Evolutionary conservation across 805 yeast species (phyloP), one percentile per base, ranked within the genome.

Genomic region (Ogataea degrootiae): DNA sequence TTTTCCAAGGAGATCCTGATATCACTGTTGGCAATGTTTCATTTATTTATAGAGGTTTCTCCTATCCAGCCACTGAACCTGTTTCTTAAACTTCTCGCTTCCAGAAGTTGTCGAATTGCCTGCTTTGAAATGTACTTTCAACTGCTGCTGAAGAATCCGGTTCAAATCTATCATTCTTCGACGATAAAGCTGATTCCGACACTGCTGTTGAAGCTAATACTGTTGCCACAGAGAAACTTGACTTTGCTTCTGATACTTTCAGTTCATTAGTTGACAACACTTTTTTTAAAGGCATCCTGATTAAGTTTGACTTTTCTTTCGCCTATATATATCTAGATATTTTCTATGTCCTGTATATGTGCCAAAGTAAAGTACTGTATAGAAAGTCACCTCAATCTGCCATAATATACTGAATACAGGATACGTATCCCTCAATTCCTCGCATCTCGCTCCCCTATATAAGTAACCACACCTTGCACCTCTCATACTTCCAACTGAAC

Each of bases 81-180:
- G 21, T 2, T 19, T 19, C 21, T 19, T 60, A 16, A 53, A 51
- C 46, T 47, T 50, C 9, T 51, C 57, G 12, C 58, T 57, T 26
- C 68, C 68, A 6, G 52, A 45, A 22, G 61, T 71, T 66, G 43
- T 45, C 37, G 41, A 39, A 16, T 41, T 55, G 11, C 61, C 63
- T 16, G 48, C 49, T 33, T 40, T 56, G n/a, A 49, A 49, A 37
- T 33, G 43, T 26, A 46, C 22, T 14, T 57, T 58, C 41, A 44
- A 4, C 60, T 2, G 21, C 60, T 2, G 41, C 45, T 2, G 59
- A 50, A 37, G 63, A 59, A 49, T 59, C 59, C 22, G 59, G 60
- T 36, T 50, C 55, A n/a, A 50, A 55, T 36, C 23, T 53, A 34
- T 46, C 58, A 12, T 61, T 41, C 43, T 43, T 61, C 34, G 38